Percentiles rank a stretch among this genome's conserved stretches.
Evolutionary conservation across 306 rosid species (phyloP).

Genomic region (Canavalia gladiata): DNA sequence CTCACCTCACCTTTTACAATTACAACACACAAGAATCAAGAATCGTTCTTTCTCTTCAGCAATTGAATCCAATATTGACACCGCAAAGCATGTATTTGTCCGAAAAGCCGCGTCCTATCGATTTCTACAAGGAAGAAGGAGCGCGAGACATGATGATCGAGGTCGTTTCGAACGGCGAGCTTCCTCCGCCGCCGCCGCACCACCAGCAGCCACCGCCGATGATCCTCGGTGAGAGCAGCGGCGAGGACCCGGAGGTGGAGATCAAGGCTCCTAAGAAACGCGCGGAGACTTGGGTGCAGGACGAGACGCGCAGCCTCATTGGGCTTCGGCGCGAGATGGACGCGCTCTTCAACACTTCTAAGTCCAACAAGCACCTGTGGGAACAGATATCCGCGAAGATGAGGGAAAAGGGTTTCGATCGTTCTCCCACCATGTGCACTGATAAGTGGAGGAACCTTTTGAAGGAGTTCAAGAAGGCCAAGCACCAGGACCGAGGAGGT

Average conservation of each 20-base stretch:
- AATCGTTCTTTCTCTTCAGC: not conserved
- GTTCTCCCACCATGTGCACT: constrained; percentile 96
- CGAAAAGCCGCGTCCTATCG: constrained; percentile 78
- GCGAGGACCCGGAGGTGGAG: constrained; percentile 85
- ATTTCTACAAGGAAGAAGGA: constrained; percentile 74
- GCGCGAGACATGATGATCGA: constrained; percentile 81
- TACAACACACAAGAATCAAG: not conserved
- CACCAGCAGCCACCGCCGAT: constrained; percentile 62
- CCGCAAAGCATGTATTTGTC: constrained; percentile 67
- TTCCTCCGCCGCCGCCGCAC: constrained; percentile 50
- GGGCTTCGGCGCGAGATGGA: constrained; percentile 82
- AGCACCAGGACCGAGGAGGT: constrained; percentile 81
- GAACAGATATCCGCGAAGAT: constrained; percentile 89
- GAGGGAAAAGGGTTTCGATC: constrained; percentile 92
- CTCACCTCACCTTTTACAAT: not conserved
- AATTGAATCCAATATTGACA: not conserved
- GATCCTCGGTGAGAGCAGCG: constrained; percentile 82
- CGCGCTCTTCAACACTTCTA: constrained; percentile 79
- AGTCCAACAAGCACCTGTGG: constrained; percentile 96
- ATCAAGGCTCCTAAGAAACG: constrained; percentile 92
- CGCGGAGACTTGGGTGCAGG: constrained; percentile 98
- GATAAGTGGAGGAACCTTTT: constrained; percentile 96
- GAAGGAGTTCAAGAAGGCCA: constrained; percentile 95
- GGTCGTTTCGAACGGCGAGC: constrained; percentile 61
- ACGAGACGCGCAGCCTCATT: constrained; percentile 84